Percentiles rank a stretch among this genome's conserved stretches.
phyloP scores from a whole-genome alignment of 768 basidiomycete species.

The Wakefieldia striispora region DNA sequence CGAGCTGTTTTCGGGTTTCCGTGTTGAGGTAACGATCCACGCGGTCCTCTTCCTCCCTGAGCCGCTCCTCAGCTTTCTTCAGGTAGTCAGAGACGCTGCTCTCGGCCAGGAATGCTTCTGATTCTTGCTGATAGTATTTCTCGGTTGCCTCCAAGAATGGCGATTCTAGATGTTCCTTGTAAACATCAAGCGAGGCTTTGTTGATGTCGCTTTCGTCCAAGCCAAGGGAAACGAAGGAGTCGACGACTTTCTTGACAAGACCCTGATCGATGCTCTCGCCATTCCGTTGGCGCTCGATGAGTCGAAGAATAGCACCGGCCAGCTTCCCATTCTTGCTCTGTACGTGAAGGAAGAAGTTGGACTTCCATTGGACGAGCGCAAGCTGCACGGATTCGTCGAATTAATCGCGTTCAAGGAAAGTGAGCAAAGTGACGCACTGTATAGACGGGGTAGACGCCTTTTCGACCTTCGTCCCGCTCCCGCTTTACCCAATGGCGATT shows the following conservation, averaged over 20 bases:
- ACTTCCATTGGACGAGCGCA: conserved; percentile 94
- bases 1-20: conserved; percentile 77
- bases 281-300: conserved; percentile 92
- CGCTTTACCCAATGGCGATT: conserved; percentile 99
- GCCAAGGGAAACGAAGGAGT: conserved; percentile 93
- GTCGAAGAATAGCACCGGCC: conserved; percentile 79
- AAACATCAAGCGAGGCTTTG: conserved; percentile 90
- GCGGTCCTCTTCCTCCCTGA: conserved; percentile 92
- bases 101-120: conserved; percentile 82
- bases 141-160: conserved; percentile 90
- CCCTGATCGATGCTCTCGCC: conserved; percentile 93
- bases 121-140: conserved; percentile 90
- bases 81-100: conserved; percentile 93
- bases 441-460: conserved; percentile 92
- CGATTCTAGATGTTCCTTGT: conserved; percentile 85
- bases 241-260: conserved; percentile 91
- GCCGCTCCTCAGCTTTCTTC: conserved; percentile 88
- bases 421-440: conserved; percentile 58
- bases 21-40: conserved; percentile 93
- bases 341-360: conserved; percentile 85
- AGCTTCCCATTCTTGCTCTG: conserved; percentile 81
- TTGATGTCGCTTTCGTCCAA: conserved; percentile 90
- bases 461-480: conserved; percentile 95
- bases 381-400: conserved; percentile 46
- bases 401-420: background rate